Base-by-base conservation (phyloP, 441 rosid species). In the Bruguiera hainesii region DNA sequence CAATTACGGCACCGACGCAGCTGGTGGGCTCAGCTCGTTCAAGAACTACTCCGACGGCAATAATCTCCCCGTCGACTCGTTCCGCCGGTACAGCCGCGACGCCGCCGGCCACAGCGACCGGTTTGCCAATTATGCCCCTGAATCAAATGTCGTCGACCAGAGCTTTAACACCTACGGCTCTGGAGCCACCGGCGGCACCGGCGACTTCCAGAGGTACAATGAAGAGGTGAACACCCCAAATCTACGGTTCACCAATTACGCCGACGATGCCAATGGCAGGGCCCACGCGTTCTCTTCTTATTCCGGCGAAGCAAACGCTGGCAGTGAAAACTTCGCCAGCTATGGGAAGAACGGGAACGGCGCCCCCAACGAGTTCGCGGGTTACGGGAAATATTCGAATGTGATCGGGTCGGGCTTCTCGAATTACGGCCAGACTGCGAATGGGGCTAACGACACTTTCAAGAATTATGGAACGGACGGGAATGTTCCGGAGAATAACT, bases 281-380 rank as follows among this genome's bases (percentile, higher is more conserved):
- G 42, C 74, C 13, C 90, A 92, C 53, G 18, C 72, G 1, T 95
- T 95, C 82, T 60, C 80, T 5, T 42, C 63, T 15, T 95, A 95
- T 71, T 70, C 88, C 0, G 76, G 69, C 21, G 55, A 81, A 0
- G 69, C 96, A 20, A 95, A 95, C 70, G 61, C 95, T 61, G 99
- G 98, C 1, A 25, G 75, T 33, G 86, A 89, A 61, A 56, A 75
- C 0, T 95, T 95, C 56, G 48, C 82, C 0, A 83, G 84, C 52
- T 95, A 92, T 65, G 91, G 96, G 28, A 90, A 81, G 79, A 80
- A 85, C 73, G 95, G 88, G 4, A 86, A 84, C 65, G 89, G 90
- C 20, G 56, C 60, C 5, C 84, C 90, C 0, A 83, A 80, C 61
- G 87, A 71, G 5, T 95, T 95, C 72, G 61, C 70, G 0, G 69